A percentile compares a stretch with the other conserved stretches of the same genome.
These are phyloP conservation scores for Plectosphaerella cucumerina DNA, from an alignment of 2,329 filamentous ascomycete species.

Conservation along the genomic window DNA sequence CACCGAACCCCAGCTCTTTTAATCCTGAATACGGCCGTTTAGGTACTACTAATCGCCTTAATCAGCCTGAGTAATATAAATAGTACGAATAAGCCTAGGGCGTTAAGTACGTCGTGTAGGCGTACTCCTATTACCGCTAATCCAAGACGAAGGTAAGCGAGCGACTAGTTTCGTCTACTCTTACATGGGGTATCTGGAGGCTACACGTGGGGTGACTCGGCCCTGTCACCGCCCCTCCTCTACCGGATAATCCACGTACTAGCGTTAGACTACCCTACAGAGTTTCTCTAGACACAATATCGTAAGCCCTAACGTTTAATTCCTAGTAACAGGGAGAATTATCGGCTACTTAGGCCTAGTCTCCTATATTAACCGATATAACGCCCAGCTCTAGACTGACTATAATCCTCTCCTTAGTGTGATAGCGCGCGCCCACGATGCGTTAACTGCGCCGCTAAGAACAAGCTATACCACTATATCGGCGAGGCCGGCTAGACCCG, in stretches of 20 bases:
- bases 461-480: constrained; percentile 22
- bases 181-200: too few species aligned
- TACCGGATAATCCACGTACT: too few species aligned
- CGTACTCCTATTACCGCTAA: not conserved
- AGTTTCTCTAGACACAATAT: too few species aligned
- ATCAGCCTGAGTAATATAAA: too few species aligned
- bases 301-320: not conserved
- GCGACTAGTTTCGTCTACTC: not conserved
- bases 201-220: not conserved
- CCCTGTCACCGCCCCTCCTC: not conserved
- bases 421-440: constrained; percentile 25
- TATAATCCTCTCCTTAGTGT: constrained; percentile 19
- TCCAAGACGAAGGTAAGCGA: not conserved
- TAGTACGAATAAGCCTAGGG: too few species aligned
- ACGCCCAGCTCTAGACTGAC: too few species aligned
- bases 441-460: constrained; percentile 19
- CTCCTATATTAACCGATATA: not conserved
- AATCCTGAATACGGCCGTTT: too few species aligned
- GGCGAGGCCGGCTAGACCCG: constrained; percentile 24
- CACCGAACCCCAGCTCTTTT: too few species aligned
- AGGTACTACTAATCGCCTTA: too few species aligned
- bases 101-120: not conserved
- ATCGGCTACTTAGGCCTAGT: not conserved
- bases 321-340: not conserved
- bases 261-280: too few species aligned